phyloP scores from a whole-genome alignment of 1,284 basidiomycete species.

The Sporisorium scitamineum region DNA sequence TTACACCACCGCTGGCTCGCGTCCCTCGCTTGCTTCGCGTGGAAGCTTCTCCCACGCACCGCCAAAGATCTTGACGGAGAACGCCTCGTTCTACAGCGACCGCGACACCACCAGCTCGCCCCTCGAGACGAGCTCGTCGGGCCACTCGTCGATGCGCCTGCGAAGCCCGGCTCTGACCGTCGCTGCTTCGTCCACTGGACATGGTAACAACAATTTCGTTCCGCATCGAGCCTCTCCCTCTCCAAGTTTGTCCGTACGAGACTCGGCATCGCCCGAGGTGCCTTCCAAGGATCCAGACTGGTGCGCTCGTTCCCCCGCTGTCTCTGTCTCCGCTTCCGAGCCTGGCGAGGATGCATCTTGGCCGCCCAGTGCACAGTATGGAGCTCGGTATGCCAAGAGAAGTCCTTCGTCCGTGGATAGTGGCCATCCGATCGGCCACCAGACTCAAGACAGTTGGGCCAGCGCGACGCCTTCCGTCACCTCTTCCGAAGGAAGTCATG shows the following conservation, averaged over 20 bases:
- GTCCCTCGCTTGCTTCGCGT: constrained; percentile 4
- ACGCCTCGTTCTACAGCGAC: constrained; percentile 14
- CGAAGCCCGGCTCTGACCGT: constrained; percentile 35
- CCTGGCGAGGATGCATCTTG: constrained; percentile 15
- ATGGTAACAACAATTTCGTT: neutral
- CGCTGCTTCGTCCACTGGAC: constrained; percentile 30
- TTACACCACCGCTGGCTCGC: constrained; percentile 25
- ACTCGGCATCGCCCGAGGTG: constrained; percentile 26
- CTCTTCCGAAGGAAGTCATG: constrained; percentile 34
- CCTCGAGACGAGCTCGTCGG: constrained; percentile 45
- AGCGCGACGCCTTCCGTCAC: constrained; percentile 34
- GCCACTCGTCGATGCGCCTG: constrained; percentile 40
- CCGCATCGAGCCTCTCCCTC: constrained; percentile 19
- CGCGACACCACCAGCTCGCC: constrained; percentile 33
- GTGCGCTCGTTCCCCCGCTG: constrained; percentile 29
- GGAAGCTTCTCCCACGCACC: constrained; percentile 24
- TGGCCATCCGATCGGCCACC: constrained; percentile 18
- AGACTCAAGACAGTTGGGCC: constrained; percentile 43
- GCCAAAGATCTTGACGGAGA: constrained; percentile 23
- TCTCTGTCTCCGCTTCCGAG: constrained; percentile 30
- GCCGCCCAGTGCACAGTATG: neutral
- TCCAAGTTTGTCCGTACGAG: constrained; percentile 16
- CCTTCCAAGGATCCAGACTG: constrained; percentile 31
- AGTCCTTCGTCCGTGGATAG: constrained; percentile 24
- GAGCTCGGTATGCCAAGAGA: constrained; percentile 1